These are phyloP conservation scores for Halophytophthora batemanensis DNA, from an alignment of 352 stramenopile genomes.

Conservation along the genomic window DNA sequence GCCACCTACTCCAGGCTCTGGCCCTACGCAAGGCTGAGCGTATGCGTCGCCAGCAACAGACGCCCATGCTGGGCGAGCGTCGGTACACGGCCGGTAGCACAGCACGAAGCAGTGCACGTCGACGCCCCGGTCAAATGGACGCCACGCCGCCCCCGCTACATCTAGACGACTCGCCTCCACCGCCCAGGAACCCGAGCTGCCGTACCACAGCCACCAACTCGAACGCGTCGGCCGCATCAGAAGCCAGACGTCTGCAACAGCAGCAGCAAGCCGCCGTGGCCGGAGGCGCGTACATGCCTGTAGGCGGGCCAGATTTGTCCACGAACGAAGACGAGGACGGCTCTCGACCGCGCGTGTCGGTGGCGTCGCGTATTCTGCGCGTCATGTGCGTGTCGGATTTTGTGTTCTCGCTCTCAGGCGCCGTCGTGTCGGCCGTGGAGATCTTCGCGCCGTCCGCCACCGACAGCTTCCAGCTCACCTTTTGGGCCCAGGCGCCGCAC, in stretches of 20 bases:
- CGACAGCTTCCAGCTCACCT: conserved; percentile 55
- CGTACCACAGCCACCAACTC: conserved; percentile 24
- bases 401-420: conserved; percentile 61
- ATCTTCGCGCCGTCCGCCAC: conserved; percentile 31
- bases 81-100: conserved; percentile 15
- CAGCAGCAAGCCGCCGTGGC: conserved; percentile 9
- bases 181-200: conserved; percentile 7
- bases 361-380: conserved; percentile 61
- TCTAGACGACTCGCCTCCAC: conserved; percentile 6
- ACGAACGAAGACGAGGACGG: conserved; percentile 34
- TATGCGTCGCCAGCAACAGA: conserved; percentile 24
- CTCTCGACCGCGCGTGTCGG: conserved; percentile 31
- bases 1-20: conserved; percentile 58
- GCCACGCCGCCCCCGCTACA: conserved; percentile 16
- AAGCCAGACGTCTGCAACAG: conserved; percentile 22
- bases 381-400: conserved; percentile 73
- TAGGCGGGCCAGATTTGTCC: conserved; percentile 17
- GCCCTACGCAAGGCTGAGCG: conserved; percentile 28
- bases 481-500: conserved; percentile 68
- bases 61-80: conserved; percentile 31
- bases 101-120: neutral
- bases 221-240: conserved; percentile 26
- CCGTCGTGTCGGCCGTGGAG: conserved; percentile 49
- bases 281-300: conserved; percentile 9
- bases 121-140: neutral